A percentile compares a stretch with the other conserved stretches of the same genome.
Conservation (phyloP, 495 filamentous ascomycete genomes). For the Cladorrhinum samala region DNA sequence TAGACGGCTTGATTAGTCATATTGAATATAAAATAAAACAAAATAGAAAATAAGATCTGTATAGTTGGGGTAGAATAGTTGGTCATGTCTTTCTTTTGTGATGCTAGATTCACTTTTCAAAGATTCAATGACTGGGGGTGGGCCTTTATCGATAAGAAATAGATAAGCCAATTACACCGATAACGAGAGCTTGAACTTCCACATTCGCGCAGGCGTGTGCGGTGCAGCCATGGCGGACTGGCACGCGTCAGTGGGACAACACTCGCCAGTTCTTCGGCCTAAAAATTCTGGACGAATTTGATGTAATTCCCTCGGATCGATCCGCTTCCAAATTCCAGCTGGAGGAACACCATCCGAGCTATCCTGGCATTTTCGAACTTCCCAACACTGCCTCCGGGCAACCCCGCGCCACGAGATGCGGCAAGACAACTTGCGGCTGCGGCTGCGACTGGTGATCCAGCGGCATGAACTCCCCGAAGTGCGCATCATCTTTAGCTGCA, state of each 20-base stretch:
- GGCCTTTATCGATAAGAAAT: not conserved
- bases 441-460: constrained; percentile 74
- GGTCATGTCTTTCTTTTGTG: no score
- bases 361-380: not conserved
- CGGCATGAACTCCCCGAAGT: constrained; percentile 74
- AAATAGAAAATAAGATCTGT: not conserved
- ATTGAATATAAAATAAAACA: not conserved
- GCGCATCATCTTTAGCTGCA: constrained; percentile 66
- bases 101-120: no score
- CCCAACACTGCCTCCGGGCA: not conserved
- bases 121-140: not conserved
- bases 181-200: not conserved
- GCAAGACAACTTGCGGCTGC: constrained; percentile 46
- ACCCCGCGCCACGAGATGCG: constrained; percentile 19
- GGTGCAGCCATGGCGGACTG: no score
- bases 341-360: no score
- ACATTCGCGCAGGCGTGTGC: not conserved
- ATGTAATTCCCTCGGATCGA: no score
- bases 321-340: no score
- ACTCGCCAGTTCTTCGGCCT: no score
- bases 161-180: not conserved
- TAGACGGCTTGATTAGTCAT: constrained; percentile 8
- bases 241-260: no score
- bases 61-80: no score
- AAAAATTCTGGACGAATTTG: no score